These are phyloP conservation scores for Candida nanaspora DNA, from an alignment of 805 yeast genomes.

Conservation along the genomic window DNA sequence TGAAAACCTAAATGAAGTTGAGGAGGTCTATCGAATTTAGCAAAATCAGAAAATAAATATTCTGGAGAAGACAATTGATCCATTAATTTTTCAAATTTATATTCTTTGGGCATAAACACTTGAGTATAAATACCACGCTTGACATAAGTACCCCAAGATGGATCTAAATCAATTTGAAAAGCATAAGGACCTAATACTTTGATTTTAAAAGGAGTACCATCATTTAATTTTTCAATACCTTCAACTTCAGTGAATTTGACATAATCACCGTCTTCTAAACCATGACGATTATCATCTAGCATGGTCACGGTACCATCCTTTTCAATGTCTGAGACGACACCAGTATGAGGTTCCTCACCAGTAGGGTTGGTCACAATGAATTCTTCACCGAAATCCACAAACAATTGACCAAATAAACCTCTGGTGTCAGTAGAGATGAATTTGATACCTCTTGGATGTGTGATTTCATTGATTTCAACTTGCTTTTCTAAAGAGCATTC, in stretches of 20 bases:
- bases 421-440: conserved; percentile 76
- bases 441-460: conserved; percentile 68
- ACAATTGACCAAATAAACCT: conserved; percentile 84
- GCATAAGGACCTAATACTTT: conserved; percentile 94
- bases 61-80: conserved; percentile 75
- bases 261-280: conserved; percentile 84
- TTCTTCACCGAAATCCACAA: conserved; percentile 82
- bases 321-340: conserved; percentile 87
- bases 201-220: conserved; percentile 66
- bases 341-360: conserved; percentile 88
- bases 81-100: conserved; percentile 56
- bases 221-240: conserved; percentile 70
- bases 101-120: conserved; percentile 71
- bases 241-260: conserved; percentile 82
- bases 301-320: conserved; percentile 86
- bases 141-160: conserved; percentile 51
- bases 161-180: conserved; percentile 60
- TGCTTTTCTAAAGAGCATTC: conserved; percentile 67
- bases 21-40: conserved; percentile 87
- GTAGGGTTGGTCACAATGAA: conserved; percentile 78
- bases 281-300: conserved; percentile 88
- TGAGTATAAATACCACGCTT: conserved; percentile 90
- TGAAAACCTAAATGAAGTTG: conserved; percentile 90
- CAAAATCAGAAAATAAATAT: conserved; percentile 75
- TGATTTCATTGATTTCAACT: conserved; percentile 62